Evolutionary conservation across 2,329 filamentous ascomycete genomes (phyloP), one percentile per base, ranked within the genome.

Genomic region (Fusarium sp.): DNA sequence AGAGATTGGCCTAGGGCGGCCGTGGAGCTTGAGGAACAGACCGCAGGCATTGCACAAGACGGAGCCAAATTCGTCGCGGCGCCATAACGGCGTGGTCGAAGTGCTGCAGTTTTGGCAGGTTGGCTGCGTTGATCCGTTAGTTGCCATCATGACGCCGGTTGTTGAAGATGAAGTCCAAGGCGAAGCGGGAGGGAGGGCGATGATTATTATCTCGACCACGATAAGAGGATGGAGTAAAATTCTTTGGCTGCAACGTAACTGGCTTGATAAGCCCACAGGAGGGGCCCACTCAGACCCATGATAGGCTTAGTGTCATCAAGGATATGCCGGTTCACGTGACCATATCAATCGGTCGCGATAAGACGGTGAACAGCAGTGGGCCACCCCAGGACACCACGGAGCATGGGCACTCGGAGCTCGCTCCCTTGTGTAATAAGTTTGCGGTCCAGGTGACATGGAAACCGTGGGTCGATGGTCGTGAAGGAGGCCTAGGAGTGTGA

Each of bases 21-120:
- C 95, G 83, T 99, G 97, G 77, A 99, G 89, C 89, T 99, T 99
- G 80, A 98, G 90, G 84, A 98, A 99, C 67, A 99, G 90, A 69
- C 97, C 97, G 85, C 97, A 99, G 80, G 97, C 97, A 86, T 99
- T 99, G 91, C 97, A 99, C 62, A 99, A 93, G 41, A 99, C 96
- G 1, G 95, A 93, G 76, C 97, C 97, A 80, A 93, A 91, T 86
- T 99, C 97, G 88, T 99, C 97, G 86, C 97, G 93, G 79, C 97
- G 94, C 97, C 97, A 99, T 82, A 99, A 87, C 48, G 97, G 97
- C 54, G 97, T 99, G 62, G 95, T 98, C 48, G 95, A 97, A 52
- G 97, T 99, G 75, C 91, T 91, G 85, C 97, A 99, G 84, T 99
- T 99, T 83, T 97, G 94, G 84, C 97, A 99, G 77, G 95, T 94